A percentile compares a stretch with the other conserved stretches of the same genome.
phyloP scores from a whole-genome alignment of 2,329 filamentous ascomycete species.

The Paraphaeosphaeria minitans region DNA sequence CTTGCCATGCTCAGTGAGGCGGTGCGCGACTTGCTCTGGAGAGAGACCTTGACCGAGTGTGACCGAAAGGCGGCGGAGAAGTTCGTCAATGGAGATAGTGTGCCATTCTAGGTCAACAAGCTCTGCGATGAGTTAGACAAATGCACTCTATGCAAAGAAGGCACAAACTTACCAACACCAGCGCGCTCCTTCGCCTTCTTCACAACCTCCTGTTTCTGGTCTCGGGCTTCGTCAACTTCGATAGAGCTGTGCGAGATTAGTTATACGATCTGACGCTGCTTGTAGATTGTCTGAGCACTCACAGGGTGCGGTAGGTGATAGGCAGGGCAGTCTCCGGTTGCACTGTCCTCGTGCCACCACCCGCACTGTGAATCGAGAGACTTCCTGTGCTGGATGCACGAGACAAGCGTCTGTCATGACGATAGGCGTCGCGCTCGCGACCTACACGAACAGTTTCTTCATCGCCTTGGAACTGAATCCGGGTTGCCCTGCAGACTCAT shows the following conservation, averaged over 20 bases:
- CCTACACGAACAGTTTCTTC: slow-evolving; percentile 36
- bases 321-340: slow-evolving; percentile 51
- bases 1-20: slow-evolving; percentile 64
- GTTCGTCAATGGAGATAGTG: slow-evolving; percentile 61
- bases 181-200: slow-evolving; percentile 43
- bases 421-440: slow-evolving; percentile 23
- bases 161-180: slow-evolving; percentile 34
- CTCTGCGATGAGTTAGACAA: slow-evolving; percentile 20
- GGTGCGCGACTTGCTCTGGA: slow-evolving; percentile 59
- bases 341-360: slow-evolving; percentile 41
- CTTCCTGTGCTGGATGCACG: slow-evolving; percentile 44
- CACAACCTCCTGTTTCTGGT: slow-evolving; percentile 32
- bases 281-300: slow-evolving; percentile 1
- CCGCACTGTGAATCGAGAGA: slow-evolving; percentile 42
- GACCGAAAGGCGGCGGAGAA: slow-evolving; percentile 64
- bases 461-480: slow-evolving; percentile 36
- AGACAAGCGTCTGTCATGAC: slow-evolving; percentile 34
- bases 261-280: background rate
- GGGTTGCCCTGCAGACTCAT: background rate
- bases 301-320: slow-evolving; percentile 51
- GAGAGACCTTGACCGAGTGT: slow-evolving; percentile 65
- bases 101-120: slow-evolving; percentile 70
- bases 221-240: slow-evolving; percentile 46
- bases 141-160: background rate
- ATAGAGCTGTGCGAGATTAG: slow-evolving; percentile 37